Base-by-base conservation (phyloP, 2,329 filamentous ascomycete species). In the Arthrobotrys pseudoclavata region DNA sequence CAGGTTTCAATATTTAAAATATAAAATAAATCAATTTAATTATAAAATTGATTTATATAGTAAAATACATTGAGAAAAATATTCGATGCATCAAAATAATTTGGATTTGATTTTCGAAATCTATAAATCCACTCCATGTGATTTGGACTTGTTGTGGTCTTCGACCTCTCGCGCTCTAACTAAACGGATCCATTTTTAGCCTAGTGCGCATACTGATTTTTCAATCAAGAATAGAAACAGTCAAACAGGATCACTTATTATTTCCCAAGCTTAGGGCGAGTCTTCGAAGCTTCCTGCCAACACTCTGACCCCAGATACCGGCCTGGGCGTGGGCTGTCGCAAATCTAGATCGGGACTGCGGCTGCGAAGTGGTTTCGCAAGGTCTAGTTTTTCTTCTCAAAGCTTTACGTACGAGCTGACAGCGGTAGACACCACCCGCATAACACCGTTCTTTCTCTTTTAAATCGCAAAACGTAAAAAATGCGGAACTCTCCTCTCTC, bases 171-270 rank as follows among this genome's bases (percentile, higher is more conserved):
- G 66, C 31, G 52, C 47, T 48, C 52, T 18, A 26, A 50, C 31
- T 40, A 64, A 62, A 74, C 62, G 69, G 69, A 74, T 74, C 24
- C 34, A 18, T n/a, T n/a, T n/a, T n/a, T n/a, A n/a, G n/a, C n/a
- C n/a, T n/a, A n/a, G n/a, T n/a, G n/a, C 18, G 20, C 69, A 50
- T 66, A 61, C 42, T 34, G 34, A 22, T 10, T 57, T 18, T 31
- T 60, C 20, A n/a, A 29, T 74, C 62, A 74, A 67, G 69, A 74
- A 74, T 74, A 74, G 69, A 62, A 74, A 74, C 61, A 74, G 26
- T 68, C 62, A 74, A 74, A 74, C 62, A 74, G 69, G 69, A 74
- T 74, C n/a, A n/a, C n/a, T 31, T 50, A 50, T 50, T 50, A 6
- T n/a, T 7, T 74, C 62, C 62, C 15, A 62, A 60, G 24, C 20